Evolutionary conservation across 2,329 filamentous ascomycete species (phyloP).

Genomic region (Neonectria hederae): DNA sequence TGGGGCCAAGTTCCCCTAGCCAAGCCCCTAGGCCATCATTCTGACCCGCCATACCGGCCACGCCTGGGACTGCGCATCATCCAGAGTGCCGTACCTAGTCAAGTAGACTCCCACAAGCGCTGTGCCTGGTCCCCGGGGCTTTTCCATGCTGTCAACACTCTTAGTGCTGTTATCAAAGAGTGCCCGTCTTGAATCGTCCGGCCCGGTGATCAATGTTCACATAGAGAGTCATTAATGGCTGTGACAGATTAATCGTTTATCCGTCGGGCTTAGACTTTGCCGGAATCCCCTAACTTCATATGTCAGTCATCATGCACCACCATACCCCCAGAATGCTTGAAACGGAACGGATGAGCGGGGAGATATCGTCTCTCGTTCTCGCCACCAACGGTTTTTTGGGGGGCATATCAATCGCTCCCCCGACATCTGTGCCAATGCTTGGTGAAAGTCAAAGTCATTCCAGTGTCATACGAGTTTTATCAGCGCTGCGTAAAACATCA

Average conservation of each 20-base stretch:
- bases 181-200: background rate
- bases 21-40: background rate
- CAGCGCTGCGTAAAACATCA: background rate
- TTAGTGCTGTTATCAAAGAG: background rate
- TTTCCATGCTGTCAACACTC: background rate
- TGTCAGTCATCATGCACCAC: conserved; percentile 3
- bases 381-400: background rate
- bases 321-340: conserved; percentile 5
- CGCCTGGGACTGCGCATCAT: background rate
- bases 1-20: background rate
- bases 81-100: background rate
- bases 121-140: background rate
- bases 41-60: conserved; percentile 3
- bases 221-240: background rate
- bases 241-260: background rate
- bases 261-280: background rate
- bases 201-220: background rate
- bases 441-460: conserved; percentile 1
- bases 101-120: background rate
- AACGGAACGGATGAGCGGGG: conserved; percentile 9
- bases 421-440: background rate
- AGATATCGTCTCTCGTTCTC: conserved; percentile 2
- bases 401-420: background rate
- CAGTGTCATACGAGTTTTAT: background rate
- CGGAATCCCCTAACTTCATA: background rate